Conservation (phyloP, 352 stramenopile genomes). For the Globisporangium rhizosaccharum region DNA sequence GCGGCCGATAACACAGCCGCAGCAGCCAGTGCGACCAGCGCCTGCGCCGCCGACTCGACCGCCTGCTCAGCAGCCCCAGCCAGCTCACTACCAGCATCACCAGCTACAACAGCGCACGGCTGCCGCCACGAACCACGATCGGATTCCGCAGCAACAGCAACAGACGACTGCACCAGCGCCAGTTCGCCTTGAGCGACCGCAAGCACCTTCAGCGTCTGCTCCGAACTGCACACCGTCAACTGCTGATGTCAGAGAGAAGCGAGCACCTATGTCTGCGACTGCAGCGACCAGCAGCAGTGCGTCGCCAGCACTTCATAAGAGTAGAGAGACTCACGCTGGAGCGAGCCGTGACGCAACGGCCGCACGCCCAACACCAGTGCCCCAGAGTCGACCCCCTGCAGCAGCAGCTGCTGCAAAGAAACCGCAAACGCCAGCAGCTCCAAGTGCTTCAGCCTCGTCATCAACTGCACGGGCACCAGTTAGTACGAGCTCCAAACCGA, state of each 20-base stretch:
- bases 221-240: neutral
- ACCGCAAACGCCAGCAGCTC: neutral
- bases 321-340: no score
- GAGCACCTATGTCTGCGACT: neutral
- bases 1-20: neutral
- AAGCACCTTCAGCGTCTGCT: neutral
- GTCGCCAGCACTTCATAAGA: neutral
- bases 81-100: neutral
- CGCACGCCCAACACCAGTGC: neutral
- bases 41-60: neutral
- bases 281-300: neutral
- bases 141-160: neutral
- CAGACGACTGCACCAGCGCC: neutral
- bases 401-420: neutral
- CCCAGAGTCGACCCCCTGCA: neutral
- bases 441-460: neutral
- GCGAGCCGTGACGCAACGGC: neutral
- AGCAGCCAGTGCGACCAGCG: neutral
- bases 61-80: neutral
- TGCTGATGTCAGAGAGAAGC: neutral
- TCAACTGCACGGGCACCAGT: neutral
- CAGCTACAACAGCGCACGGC: neutral
- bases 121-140: constrained; percentile 3
- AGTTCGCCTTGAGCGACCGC: neutral
- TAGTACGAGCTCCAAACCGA: neutral